Percentiles rank a stretch among this genome's conserved stretches.
Conservation (phyloP, 768 basidiomycete species). For the Asterophora parasitica region DNA sequence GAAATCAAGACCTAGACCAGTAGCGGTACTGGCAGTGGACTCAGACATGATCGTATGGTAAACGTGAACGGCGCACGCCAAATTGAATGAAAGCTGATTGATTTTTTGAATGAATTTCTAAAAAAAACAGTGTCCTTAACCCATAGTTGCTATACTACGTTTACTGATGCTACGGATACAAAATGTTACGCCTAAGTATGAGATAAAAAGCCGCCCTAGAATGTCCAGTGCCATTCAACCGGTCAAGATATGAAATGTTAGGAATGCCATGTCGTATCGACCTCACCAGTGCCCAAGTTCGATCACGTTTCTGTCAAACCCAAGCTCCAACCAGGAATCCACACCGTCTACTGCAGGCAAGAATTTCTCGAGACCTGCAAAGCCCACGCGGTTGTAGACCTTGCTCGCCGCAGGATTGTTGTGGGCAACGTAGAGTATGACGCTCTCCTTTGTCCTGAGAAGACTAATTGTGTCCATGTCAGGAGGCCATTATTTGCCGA, state of each 20-base stretch:
- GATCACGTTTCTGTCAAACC: constrained; percentile 44
- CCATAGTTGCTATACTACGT: no score
- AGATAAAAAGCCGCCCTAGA: not conserved
- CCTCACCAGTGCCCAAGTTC: constrained; percentile 63
- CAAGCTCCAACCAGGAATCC: constrained; percentile 55
- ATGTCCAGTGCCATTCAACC: not conserved
- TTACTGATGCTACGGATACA: not conserved
- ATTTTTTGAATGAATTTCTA: no score
- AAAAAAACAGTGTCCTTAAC: no score
- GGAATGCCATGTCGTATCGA: not conserved
- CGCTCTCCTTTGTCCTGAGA: constrained; percentile 30
- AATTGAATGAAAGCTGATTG: no score
- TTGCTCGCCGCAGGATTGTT: constrained; percentile 46
- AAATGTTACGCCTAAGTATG: no score
- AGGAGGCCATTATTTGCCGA: not conserved
- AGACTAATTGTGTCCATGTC: constrained; percentile 24
- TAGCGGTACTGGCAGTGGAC: not conserved
- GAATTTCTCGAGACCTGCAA: constrained; percentile 42
- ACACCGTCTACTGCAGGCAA: constrained; percentile 31
- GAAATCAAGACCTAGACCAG: constrained; percentile 3
- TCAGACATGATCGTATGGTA: no score
- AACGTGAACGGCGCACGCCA: not conserved
- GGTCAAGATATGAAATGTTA: no score
- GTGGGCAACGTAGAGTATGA: constrained; percentile 65
- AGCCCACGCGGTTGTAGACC: constrained; percentile 64